These are phyloP conservation scores for Gossypium schwendimanii DNA, from an alignment of 441 rosid species.

Conservation along the genomic window DNA sequence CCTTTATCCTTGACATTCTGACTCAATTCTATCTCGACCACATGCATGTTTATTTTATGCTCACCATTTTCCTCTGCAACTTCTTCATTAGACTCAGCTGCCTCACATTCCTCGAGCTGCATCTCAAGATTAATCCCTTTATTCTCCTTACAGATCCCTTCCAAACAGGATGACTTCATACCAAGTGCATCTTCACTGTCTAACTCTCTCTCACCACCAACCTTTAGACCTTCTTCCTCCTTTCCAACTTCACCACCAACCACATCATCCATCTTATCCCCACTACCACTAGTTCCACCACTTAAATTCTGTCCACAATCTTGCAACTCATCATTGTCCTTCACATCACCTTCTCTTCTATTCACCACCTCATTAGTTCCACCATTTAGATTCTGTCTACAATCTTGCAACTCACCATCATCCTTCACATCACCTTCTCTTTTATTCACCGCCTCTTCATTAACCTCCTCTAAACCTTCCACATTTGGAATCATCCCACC, in stretches of 20 bases:
- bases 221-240: slow-evolving; percentile 27
- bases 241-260: slow-evolving; percentile 25
- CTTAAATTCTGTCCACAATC: slow-evolving; percentile 25
- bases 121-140: slow-evolving; percentile 37
- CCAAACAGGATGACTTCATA: slow-evolving; percentile 25
- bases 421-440: slow-evolving; percentile 28
- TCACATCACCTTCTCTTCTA: slow-evolving; percentile 7
- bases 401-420: slow-evolving; percentile 25
- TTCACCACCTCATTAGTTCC: slow-evolving; percentile 26
- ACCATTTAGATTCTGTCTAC: slow-evolving; percentile 23
- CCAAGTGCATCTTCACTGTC: slow-evolving; percentile 16
- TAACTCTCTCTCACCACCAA: slow-evolving; percentile 22
- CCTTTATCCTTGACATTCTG: slow-evolving; percentile 57
- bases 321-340: slow-evolving; percentile 27
- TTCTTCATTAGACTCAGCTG: slow-evolving; percentile 27
- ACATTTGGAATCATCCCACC: slow-evolving; percentile 16
- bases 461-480: slow-evolving; percentile 21
- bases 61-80: slow-evolving; percentile 25
- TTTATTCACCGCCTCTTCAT: slow-evolving; percentile 18
- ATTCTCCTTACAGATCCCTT: slow-evolving; percentile 28
- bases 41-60: slow-evolving; percentile 19
- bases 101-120: slow-evolving; percentile 35
- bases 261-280: slow-evolving; percentile 29
- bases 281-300: slow-evolving; percentile 25
- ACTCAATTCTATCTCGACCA: slow-evolving; percentile 26